phyloP scores from a whole-genome alignment of 441 rosid species.

The Gossypium schwendimanii region DNA sequence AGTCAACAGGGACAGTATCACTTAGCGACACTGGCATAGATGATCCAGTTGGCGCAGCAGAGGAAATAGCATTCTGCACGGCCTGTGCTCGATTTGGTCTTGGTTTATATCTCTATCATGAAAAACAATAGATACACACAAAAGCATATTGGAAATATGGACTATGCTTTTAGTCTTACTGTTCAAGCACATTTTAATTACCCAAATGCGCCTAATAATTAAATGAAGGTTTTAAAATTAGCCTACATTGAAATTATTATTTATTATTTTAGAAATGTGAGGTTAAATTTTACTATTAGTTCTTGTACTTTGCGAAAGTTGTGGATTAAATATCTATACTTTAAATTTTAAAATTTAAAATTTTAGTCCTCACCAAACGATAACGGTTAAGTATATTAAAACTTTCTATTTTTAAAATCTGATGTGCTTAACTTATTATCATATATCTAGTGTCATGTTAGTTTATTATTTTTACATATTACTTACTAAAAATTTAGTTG shows the following conservation, averaged over 20 bases:
- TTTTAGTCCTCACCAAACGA: too few relatives aligned
- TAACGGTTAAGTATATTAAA: too few relatives aligned
- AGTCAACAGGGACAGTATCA: conserved; percentile 77
- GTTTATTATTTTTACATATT: too few relatives aligned
- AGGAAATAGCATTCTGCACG: conserved; percentile 89
- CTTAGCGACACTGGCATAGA: conserved; percentile 30
- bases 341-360: too few relatives aligned
- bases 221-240: background rate
- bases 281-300: too few relatives aligned
- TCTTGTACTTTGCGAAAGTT: too few relatives aligned
- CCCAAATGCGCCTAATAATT: background rate
- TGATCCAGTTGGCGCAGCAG: conserved; percentile 87
- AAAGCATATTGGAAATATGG: background rate
- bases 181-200: background rate
- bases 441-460: too few relatives aligned
- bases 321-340: too few relatives aligned
- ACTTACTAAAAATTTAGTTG: too few relatives aligned
- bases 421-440: too few relatives aligned
- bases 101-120: conserved; percentile 86
- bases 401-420: too few relatives aligned
- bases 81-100: conserved; percentile 96
- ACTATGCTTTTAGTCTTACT: background rate
- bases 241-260: background rate
- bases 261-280: background rate
- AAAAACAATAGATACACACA: conserved; percentile 27